A percentile compares a stretch with the other conserved stretches of the same genome.
These are phyloP conservation scores for Phytophthora sojae DNA, from an alignment of 352 stramenopile genomes.

Conservation along the genomic window DNA sequence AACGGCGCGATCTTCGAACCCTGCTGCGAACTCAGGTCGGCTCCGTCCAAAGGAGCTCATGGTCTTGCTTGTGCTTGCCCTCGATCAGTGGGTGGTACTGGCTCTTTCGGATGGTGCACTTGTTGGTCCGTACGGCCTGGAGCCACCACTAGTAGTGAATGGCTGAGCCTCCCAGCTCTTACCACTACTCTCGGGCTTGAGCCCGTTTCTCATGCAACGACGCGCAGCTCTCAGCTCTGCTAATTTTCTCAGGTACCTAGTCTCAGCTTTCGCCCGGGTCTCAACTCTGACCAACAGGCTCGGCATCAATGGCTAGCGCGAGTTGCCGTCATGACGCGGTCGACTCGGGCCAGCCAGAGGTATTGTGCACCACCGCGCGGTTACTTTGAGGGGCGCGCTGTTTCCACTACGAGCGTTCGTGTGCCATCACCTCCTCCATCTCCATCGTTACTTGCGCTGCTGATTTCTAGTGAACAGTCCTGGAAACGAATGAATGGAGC, in stretches of 20 bases:
- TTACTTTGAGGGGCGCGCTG: not conserved
- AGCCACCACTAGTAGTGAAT: no score
- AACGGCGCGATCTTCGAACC: conserved; percentile 11
- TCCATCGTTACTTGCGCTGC: conserved; percentile 20
- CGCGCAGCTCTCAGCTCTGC: no score
- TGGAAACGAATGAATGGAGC: conserved; percentile 2
- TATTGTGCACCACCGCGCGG: conserved; percentile 18
- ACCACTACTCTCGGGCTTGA: no score
- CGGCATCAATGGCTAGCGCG: not conserved
- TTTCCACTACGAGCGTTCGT: not conserved
- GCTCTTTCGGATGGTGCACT: no score
- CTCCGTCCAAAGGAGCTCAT: not conserved
- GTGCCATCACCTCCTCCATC: not conserved
- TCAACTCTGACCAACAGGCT: no score
- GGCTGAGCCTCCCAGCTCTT: no score
- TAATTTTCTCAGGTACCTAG: no score
- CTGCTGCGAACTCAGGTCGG: conserved; percentile 5
- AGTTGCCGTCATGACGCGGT: not conserved
- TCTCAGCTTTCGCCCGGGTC: no score
- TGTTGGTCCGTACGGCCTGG: no score
- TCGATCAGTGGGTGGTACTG: not conserved
- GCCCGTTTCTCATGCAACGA: no score
- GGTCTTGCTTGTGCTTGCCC: not conserved
- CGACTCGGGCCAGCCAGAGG: not conserved
- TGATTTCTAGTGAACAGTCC: conserved; percentile 34